These are phyloP conservation scores for Phytophthora podocarpi DNA, from an alignment of 352 stramenopile genomes.

Conservation along the genomic window DNA sequence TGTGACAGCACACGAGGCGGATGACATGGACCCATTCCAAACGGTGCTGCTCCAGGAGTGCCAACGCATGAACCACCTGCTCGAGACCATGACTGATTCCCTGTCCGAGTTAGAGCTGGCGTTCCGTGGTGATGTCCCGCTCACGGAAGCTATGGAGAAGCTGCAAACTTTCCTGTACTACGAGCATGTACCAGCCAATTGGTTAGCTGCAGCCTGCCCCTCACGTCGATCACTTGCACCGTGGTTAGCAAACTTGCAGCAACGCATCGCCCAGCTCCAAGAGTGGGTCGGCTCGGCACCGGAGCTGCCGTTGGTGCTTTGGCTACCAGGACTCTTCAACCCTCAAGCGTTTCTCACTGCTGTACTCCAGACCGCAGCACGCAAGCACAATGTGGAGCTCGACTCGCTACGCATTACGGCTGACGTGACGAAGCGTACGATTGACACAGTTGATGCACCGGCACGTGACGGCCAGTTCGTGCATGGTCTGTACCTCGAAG, in stretches of 20 bases:
- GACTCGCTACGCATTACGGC: constrained; percentile 79
- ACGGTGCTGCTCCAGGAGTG: constrained; percentile 92
- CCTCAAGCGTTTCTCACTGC: constrained; percentile 88
- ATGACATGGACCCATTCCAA: constrained; percentile 91
- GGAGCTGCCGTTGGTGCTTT: constrained; percentile 84
- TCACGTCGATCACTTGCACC: constrained; percentile 76
- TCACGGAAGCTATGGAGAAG: constrained; percentile 88
- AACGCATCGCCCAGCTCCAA: constrained; percentile 84
- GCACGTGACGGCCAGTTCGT: constrained; percentile 92
- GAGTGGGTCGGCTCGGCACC: constrained; percentile 83
- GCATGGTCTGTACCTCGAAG: constrained; percentile 90
- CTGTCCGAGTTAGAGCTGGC: constrained; percentile 87
- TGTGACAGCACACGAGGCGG: constrained; percentile 37
- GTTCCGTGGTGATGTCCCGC: constrained; percentile 89
- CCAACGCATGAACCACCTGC: constrained; percentile 86
- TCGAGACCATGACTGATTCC: constrained; percentile 78
- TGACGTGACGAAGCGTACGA: constrained; percentile 89
- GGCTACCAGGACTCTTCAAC: constrained; percentile 86
- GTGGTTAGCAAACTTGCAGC: constrained; percentile 88
- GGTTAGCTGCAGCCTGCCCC: constrained; percentile 80
- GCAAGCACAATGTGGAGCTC: constrained; percentile 81
- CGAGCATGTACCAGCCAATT: constrained; percentile 72
- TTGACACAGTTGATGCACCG: constrained; percentile 79
- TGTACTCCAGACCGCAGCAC: constrained; percentile 74
- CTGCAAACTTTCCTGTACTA: constrained; percentile 83